Evolutionary conservation across 2,329 filamentous ascomycete species (phyloP).

Genomic region (Ophiostoma sp.): DNA sequence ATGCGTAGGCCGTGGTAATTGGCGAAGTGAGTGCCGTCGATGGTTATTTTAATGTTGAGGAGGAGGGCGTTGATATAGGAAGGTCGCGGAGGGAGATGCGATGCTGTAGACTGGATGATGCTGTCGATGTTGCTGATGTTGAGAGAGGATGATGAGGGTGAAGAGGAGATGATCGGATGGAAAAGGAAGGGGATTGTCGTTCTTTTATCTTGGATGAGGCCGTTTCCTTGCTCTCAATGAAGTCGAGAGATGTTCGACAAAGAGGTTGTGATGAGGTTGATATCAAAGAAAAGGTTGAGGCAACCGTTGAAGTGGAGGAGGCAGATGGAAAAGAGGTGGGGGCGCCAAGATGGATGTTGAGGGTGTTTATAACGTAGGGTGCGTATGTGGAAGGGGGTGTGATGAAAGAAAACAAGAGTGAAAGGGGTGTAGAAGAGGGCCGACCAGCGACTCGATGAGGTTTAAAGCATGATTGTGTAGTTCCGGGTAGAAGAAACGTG

Average conservation of each 20-base stretch:
- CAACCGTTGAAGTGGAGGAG: constrained; percentile 14
- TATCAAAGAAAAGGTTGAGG: constrained; percentile 13
- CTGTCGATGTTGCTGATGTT: not conserved
- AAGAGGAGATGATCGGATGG: constrained; percentile 22
- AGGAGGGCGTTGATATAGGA: not conserved
- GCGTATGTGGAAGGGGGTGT: not conserved
- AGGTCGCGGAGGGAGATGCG: not conserved
- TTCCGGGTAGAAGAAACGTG: not conserved
- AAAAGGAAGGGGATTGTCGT: constrained; percentile 27
- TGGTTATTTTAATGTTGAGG: not conserved
- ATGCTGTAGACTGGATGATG: not conserved
- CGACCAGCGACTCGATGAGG: not conserved
- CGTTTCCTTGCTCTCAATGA: not conserved
- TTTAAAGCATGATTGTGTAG: not conserved
- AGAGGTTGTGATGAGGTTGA: not conserved
- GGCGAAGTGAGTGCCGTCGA: not conserved
- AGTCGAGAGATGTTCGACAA: not conserved
- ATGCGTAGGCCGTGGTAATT: not conserved
- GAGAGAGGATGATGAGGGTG: not conserved
- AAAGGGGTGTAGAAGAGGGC: constrained; percentile 3
- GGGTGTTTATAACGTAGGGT: not conserved
- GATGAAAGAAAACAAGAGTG: not conserved
- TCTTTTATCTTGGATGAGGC: constrained; percentile 25
- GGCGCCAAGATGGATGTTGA: not conserved
- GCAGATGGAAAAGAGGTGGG: constrained; percentile 15